Base-by-base conservation (phyloP, 139 green algal genomes). In the Pedinophyceae sp. region DNA sequence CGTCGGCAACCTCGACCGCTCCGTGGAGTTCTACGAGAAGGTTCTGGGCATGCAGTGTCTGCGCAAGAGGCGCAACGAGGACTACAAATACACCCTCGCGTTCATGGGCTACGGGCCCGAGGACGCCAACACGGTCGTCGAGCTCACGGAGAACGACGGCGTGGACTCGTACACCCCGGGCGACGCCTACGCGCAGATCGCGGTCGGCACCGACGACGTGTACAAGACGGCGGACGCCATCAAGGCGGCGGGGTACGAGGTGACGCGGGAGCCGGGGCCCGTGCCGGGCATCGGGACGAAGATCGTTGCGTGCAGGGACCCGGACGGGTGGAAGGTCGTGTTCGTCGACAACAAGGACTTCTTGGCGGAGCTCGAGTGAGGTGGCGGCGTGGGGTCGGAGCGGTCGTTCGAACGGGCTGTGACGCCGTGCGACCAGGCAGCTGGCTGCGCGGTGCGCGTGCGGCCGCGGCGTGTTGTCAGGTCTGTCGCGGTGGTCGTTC, bases 11-110 rank as follows among this genome's bases (percentile, higher is more conserved):
- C 62, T 94, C 58, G 73, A 94, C 27, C 52, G 54, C 23, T 75
- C 60, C 53, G 91, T 90, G 57, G 69, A 84, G 48, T 95, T 76
- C 48, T 95, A 94, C 69, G 80, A 66, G 2, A 68, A 88, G 30
- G 75, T 77, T 4, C 55, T 88, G 45, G 84, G 84, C 46, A 82
- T 84, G 69, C 70, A 79, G 55, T 61, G 92, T 47, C 27, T 89
- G 20, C 58, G 76, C 5, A 80, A 69, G 41, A 52, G 57, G 3
- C 80, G 92, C 27, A 88, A 87, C 64, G 73, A 78, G 2, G 76
- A 93, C 24, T 78, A 89, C 62, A 88, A 88, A 60, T 85, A 78
- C 65, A 82, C 78, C 0, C 69, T 84, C 41, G 76, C 65, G 3
- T 80, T 84, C 62, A 53, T 86, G 56, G 76, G 72, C 20, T 94